Evolutionary conservation across 2,329 filamentous ascomycete genomes (phyloP), one percentile per base, ranked within the genome.

Genomic region (Ceratocystis ficicola): DNA sequence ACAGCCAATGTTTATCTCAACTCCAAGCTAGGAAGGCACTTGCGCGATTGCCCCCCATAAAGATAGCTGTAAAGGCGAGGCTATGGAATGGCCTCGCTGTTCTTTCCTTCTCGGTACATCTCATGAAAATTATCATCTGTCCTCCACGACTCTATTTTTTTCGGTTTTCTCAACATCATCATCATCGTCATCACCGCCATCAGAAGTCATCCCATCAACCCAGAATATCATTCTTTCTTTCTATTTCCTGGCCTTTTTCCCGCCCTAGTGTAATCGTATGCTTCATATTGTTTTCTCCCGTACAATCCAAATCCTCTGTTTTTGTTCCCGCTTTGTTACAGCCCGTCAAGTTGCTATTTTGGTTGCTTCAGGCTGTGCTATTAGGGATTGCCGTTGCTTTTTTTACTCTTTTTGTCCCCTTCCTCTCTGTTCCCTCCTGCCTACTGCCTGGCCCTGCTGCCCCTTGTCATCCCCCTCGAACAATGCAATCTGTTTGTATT

Each of bases 301-400:
- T 52, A 52, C 48, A 8, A 7, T 20, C 48, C n/a, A 52, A n/a
- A 52, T 52, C 8, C 48, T 25, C 22, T 32, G 52, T 57, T 30
- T 17, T 57, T 12, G 3, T 20, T 10, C 12, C 50, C 20, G 25
- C 20, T 8, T 28, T 3, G 17, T 30, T 17, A n/a, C 15, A 32
- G 55, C 28, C 55, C 32, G 28, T 36, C 55, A 59, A 59, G 55
- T 59, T 59, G 8, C 30, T 59, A 59, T 59, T 59, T 59, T 59
- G 55, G 55, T 36, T 59, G 55, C 55, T 59, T 59, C 28, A 59
- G 55, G 12, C 10, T 36, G 30, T 59, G 28, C 55, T 59, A 59
- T 59, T 59, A 59, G 28, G 55, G 55, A 59, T 59, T 59, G 20
- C 55, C 55, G 28, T 15, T 59, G 1, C 55, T 59, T 59, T 59